These are phyloP conservation scores for Ceratocystis cubensis DNA, from an alignment of 2,329 filamentous ascomycete genomes.

Conservation along the genomic window DNA sequence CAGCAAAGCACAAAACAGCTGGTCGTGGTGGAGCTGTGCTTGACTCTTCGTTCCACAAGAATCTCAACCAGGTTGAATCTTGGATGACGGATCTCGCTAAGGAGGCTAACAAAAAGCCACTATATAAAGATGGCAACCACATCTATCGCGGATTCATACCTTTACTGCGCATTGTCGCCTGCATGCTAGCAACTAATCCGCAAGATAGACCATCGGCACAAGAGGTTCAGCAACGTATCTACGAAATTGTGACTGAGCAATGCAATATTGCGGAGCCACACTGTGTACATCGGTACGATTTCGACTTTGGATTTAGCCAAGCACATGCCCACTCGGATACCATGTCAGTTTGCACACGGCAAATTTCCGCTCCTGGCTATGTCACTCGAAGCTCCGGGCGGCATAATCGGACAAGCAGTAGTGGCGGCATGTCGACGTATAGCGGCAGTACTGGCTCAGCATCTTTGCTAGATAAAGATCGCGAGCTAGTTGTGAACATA, in stretches of 20 bases:
- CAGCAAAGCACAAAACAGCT: slow-evolving; percentile 48
- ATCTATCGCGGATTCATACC: slow-evolving; percentile 41
- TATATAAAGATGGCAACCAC: slow-evolving; percentile 31
- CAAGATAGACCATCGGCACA: slow-evolving; percentile 40
- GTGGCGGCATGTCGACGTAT: slow-evolving; percentile 29
- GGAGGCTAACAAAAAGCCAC: slow-evolving; percentile 40
- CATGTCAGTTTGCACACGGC: slow-evolving; percentile 22
- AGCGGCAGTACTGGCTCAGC: slow-evolving; percentile 24
- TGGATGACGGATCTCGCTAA: slow-evolving; percentile 54
- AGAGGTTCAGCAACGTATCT: slow-evolving; percentile 41
- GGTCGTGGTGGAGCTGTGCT: slow-evolving; percentile 48
- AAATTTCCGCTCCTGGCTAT: slow-evolving; percentile 22
- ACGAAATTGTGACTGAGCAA: slow-evolving; percentile 39
- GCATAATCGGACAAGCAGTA: slow-evolving; percentile 28
- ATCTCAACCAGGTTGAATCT: slow-evolving; percentile 52
- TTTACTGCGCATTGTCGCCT: slow-evolving; percentile 39
- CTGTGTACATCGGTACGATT: slow-evolving; percentile 40
- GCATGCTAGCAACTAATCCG: slow-evolving; percentile 43
- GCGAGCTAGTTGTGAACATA: slow-evolving; percentile 10
- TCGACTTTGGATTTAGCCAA: slow-evolving; percentile 27
- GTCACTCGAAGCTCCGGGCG: slow-evolving; percentile 1
- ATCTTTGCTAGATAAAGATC: slow-evolving; percentile 13
- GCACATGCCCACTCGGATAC: slow-evolving; percentile 20
- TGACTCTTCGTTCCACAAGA: slow-evolving; percentile 61
- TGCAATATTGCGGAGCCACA: slow-evolving; percentile 40